phyloP scores from a whole-genome alignment of 2,329 filamentous ascomycete genomes.

The Hymenoscyphus occultus region DNA sequence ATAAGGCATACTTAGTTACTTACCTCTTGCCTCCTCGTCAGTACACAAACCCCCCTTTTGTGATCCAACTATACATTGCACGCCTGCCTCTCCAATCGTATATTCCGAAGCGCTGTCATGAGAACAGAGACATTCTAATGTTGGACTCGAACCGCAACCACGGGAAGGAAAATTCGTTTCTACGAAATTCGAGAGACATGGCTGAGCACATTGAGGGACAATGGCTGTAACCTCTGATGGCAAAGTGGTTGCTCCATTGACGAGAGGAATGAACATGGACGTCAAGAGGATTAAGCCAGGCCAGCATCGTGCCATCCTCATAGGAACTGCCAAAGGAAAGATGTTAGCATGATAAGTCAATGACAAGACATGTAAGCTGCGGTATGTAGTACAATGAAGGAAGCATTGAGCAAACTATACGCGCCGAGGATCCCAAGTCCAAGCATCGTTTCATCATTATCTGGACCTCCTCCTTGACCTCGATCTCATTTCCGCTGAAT shows the following conservation, averaged over 20 bases:
- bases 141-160: conserved; percentile 48
- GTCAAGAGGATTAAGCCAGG: conserved; percentile 32
- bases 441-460: conserved; percentile 16
- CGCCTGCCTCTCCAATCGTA: conserved; percentile 68
- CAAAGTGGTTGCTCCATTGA: conserved; percentile 25
- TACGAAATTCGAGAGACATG: conserved; percentile 63
- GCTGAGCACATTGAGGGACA: conserved; percentile 49
- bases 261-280: conserved; percentile 25
- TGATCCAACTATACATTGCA: conserved; percentile 63
- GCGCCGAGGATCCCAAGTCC: conserved; percentile 8
- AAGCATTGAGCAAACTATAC: conserved; percentile 5
- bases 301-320: conserved; percentile 36
- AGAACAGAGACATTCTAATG: conserved; percentile 63
- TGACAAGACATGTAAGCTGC: conserved; percentile 11
- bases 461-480: conserved; percentile 10
- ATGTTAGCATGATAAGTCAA: conserved; percentile 22
- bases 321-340: conserved; percentile 20
- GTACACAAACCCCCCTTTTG: conserved; percentile 50
- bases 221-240: conserved; percentile 32
- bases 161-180: conserved; percentile 52
- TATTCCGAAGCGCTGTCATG: conserved; percentile 57
- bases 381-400: conserved; percentile 8
- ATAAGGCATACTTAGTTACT: conserved; percentile 4
- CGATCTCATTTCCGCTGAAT: conserved; percentile 6
- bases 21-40: conserved; percentile 39